Evolutionary conservation across 805 yeast genomes (phyloP).

Genomic region (Cyberlindnera samutprakarnensis): DNA sequence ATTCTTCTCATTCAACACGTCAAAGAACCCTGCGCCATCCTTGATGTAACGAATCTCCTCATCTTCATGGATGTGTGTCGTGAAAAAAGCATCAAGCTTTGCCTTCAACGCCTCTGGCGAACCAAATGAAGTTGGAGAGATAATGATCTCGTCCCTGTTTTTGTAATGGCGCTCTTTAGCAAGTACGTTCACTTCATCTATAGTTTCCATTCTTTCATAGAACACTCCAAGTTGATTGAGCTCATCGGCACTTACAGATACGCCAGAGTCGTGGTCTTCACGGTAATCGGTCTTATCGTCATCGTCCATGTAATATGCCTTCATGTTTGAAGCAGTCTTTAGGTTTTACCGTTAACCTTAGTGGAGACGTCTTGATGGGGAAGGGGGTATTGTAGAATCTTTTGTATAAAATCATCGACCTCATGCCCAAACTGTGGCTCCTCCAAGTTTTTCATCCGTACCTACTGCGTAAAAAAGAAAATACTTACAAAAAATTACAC

Average conservation of each 20-base stretch:
- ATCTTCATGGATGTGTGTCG: conserved; percentile 92
- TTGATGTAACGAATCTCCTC: conserved; percentile 89
- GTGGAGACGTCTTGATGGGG: no score
- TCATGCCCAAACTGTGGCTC: no score
- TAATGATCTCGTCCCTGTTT: conserved; percentile 66
- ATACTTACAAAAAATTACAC: no score
- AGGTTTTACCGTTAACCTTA: no score
- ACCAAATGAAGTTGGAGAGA: conserved; percentile 53
- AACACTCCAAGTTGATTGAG: conserved; percentile 61
- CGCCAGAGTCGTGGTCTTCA: conserved; percentile 67
- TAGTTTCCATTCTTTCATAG: conserved; percentile 43
- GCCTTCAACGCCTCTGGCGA: conserved; percentile 56
- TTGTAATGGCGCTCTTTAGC: conserved; percentile 69
- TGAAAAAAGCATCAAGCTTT: conserved; percentile 64
- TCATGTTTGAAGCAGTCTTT: conserved; percentile 21
- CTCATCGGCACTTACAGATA: conserved; percentile 38
- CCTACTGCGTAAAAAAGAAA: not conserved
- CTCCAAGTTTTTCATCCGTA: not conserved
- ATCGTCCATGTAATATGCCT: conserved; percentile 56
- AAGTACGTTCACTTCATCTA: conserved; percentile 50
- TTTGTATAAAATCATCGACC: no score
- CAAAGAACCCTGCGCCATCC: conserved; percentile 90
- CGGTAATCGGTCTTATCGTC: conserved; percentile 52
- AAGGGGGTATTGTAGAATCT: no score
- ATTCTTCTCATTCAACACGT: conserved; percentile 53